These are phyloP conservation scores for Cercospora beticola DNA, from an alignment of 2,329 filamentous ascomycete genomes.

Conservation along the genomic window DNA sequence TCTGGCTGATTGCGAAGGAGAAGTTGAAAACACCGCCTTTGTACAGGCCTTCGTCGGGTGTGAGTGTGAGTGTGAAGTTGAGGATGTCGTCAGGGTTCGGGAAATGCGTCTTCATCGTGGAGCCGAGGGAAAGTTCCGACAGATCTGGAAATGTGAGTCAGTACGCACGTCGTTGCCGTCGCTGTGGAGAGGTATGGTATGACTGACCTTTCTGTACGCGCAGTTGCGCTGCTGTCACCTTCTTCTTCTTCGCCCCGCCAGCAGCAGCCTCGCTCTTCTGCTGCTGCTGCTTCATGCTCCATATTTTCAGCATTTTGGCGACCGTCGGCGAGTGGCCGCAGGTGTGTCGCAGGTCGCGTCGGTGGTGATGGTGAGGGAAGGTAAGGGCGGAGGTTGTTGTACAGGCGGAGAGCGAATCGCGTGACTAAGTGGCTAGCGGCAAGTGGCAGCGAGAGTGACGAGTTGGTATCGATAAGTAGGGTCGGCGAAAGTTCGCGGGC, in stretches of 20 bases:
- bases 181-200: not conserved
- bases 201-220: slow-evolving; percentile 86
- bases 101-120: slow-evolving; percentile 79
- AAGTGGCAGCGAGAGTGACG: not conserved
- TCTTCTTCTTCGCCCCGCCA: slow-evolving; percentile 83
- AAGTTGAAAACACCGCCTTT: slow-evolving; percentile 85
- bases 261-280: slow-evolving; percentile 87
- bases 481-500: not conserved
- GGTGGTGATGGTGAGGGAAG: not conserved
- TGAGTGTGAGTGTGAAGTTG: slow-evolving; percentile 77
- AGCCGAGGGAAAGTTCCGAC: slow-evolving; percentile 73
- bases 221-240: slow-evolving; percentile 93
- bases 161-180: not conserved
- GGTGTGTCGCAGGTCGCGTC: not conserved
- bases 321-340: not conserved
- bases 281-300: slow-evolving; percentile 96
- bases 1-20: slow-evolving; percentile 86
- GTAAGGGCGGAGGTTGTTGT: not conserved
- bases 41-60: slow-evolving; percentile 86
- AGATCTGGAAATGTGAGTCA: slow-evolving; percentile 58
- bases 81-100: slow-evolving; percentile 82
- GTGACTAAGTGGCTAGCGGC: not conserved
- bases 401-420: not conserved
- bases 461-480: not conserved
- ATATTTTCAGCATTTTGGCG: slow-evolving; percentile 93